Evolutionary conservation across 495 filamentous ascomycete species (phyloP).

Genomic region (Sabuloglossum arenarium): DNA sequence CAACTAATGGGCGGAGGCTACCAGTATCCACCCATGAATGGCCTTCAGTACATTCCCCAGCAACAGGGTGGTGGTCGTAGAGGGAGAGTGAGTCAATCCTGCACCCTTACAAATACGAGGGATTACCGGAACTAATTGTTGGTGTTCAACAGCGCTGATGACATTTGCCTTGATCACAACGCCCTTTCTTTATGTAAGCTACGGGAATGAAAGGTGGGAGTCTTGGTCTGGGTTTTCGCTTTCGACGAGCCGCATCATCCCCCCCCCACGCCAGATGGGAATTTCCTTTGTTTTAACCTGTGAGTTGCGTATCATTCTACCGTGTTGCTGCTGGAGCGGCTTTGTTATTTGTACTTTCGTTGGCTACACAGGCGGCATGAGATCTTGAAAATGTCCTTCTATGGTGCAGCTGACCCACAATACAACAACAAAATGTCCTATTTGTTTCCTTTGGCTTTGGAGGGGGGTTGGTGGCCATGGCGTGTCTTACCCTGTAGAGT

Average conservation of each 20-base stretch:
- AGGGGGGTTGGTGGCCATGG: neutral
- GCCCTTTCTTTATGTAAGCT: neutral
- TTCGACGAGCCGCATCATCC: neutral
- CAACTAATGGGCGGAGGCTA: neutral
- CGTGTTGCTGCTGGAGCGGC: neutral
- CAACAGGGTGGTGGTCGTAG: constrained; percentile 2
- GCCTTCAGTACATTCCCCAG: constrained; percentile 1
- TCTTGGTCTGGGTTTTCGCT: neutral
- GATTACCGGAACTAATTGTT: neutral
- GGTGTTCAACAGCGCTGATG: neutral
- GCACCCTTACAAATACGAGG: neutral
- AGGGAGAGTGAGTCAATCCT: constrained; percentile 3
- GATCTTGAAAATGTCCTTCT: neutral
- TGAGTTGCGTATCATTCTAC: neutral
- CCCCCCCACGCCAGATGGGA: neutral
- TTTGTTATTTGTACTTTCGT: neutral
- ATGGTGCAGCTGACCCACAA: neutral
- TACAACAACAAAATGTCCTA: neutral
- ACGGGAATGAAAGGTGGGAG: neutral
- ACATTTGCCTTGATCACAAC: neutral
- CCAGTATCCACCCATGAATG: neutral
- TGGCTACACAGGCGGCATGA: neutral
- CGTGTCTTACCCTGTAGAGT: neutral
- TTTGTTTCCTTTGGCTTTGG: neutral
- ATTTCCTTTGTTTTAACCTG: neutral